Evolutionary conservation across 1,284 basidiomycete genomes (phyloP).

Genomic region (Puccinia polysora): DNA sequence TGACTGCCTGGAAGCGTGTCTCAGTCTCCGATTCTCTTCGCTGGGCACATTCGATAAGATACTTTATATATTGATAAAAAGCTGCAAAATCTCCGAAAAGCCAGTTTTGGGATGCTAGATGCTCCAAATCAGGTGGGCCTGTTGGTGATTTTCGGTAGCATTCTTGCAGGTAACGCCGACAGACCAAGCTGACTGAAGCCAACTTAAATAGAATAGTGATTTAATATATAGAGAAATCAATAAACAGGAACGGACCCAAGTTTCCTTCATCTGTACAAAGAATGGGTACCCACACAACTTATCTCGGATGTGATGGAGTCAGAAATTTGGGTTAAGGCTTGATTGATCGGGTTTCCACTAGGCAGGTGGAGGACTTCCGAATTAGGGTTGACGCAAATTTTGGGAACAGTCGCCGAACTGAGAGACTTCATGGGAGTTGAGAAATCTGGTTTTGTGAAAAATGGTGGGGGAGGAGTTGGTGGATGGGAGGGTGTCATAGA

Average conservation of each 20-base stretch:
- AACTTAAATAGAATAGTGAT: conserved; percentile 17
- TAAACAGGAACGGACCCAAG: background rate
- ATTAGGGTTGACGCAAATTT: conserved; percentile 13
- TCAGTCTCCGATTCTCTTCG: conserved; percentile 3
- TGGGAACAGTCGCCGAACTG: conserved; percentile 10
- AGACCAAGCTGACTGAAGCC: conserved; percentile 17
- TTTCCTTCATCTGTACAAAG: background rate
- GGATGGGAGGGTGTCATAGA: too few relatives aligned
- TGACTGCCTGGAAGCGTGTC: conserved; percentile 5
- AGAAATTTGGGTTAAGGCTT: conserved; percentile 14
- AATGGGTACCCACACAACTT: conserved; percentile 15
- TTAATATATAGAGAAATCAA: too few relatives aligned
- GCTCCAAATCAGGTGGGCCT: background rate
- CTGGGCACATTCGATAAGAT: conserved; percentile 1
- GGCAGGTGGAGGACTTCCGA: conserved; percentile 1
- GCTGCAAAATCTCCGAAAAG: conserved; percentile 26
- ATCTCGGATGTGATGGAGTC: conserved; percentile 27
- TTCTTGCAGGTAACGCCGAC: conserved; percentile 20
- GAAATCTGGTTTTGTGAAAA: conserved; percentile 16
- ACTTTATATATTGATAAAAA: conserved; percentile 9
- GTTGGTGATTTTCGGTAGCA: conserved; percentile 5
- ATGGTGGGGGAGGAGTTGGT: too few relatives aligned
- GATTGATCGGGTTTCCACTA: background rate
- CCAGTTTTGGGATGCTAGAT: conserved; percentile 17
- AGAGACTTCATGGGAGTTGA: conserved; percentile 22